A percentile compares a stretch with the other conserved stretches of the same genome.
Conservation (phyloP, 108 stramenopile species). For the Skeletonema potamos region DNA sequence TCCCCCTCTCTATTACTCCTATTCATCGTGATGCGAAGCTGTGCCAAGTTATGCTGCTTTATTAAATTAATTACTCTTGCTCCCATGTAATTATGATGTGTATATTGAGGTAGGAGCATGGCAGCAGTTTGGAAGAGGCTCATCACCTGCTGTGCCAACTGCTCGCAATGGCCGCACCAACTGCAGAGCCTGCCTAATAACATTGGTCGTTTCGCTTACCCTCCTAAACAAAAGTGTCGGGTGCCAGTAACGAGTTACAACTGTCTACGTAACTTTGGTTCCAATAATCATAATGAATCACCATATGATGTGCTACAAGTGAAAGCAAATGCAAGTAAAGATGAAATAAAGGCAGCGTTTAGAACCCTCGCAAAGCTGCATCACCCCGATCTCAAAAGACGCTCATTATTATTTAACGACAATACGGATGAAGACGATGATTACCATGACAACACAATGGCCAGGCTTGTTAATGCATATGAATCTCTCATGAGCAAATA, state of each 20-base stretch:
- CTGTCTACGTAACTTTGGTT: neutral
- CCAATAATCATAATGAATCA: neutral
- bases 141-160: neutral
- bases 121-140: neutral
- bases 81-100: too few relatives aligned
- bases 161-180: neutral
- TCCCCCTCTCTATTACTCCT: too few relatives aligned
- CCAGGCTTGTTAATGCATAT: constrained; percentile 33
- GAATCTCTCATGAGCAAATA: constrained; percentile 25
- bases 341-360: neutral
- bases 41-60: too few relatives aligned
- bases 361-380: constrained; percentile 15
- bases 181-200: neutral
- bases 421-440: neutral
- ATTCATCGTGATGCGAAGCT: too few relatives aligned
- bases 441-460: constrained; percentile 13
- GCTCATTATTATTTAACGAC: too few relatives aligned
- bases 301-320: neutral
- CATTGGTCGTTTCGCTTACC: neutral
- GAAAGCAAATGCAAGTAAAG: neutral
- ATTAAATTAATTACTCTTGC: too few relatives aligned
- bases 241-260: neutral
- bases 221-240: neutral
- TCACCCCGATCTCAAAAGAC: constrained; percentile 17
- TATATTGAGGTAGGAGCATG: too few relatives aligned